phyloP scores from a whole-genome alignment of 1,284 basidiomycete species.

The Puccinia coronata region DNA sequence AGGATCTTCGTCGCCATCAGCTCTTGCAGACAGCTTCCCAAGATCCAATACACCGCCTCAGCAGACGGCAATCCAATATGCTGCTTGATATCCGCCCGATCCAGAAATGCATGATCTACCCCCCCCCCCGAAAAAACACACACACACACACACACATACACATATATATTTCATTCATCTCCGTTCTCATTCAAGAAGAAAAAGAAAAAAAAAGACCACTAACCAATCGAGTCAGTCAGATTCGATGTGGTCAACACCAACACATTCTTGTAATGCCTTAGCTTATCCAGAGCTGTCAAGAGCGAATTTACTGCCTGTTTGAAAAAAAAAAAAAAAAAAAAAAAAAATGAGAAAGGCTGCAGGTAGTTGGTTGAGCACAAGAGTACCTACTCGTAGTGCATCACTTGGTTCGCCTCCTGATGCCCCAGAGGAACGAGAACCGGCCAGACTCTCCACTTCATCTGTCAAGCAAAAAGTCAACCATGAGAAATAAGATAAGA shows the following conservation, averaged over 20 bases:
- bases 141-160: no score
- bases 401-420: constrained; percentile 92
- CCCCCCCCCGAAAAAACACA: no score
- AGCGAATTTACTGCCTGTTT: constrained; percentile 84
- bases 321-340: neutral
- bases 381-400: constrained; percentile 67
- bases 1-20: constrained; percentile 76
- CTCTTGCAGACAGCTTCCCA: constrained; percentile 79
- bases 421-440: constrained; percentile 88
- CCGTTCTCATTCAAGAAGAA: neutral
- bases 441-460: constrained; percentile 94
- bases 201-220: constrained; percentile 51
- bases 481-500: neutral
- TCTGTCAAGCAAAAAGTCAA: constrained; percentile 58
- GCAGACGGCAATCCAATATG: constrained; percentile 86
- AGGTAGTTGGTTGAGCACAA: neutral
- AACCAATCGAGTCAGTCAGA: constrained; percentile 88
- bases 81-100: constrained; percentile 94
- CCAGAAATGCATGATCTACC: constrained; percentile 88
- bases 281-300: constrained; percentile 92
- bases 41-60: constrained; percentile 89
- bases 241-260: constrained; percentile 97
- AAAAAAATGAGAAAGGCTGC: neutral
- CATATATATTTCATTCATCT: neutral
- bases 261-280: constrained; percentile 88